Base-by-base conservation (phyloP, 2,329 filamentous ascomycete genomes). In the Eutypella sp. region DNA sequence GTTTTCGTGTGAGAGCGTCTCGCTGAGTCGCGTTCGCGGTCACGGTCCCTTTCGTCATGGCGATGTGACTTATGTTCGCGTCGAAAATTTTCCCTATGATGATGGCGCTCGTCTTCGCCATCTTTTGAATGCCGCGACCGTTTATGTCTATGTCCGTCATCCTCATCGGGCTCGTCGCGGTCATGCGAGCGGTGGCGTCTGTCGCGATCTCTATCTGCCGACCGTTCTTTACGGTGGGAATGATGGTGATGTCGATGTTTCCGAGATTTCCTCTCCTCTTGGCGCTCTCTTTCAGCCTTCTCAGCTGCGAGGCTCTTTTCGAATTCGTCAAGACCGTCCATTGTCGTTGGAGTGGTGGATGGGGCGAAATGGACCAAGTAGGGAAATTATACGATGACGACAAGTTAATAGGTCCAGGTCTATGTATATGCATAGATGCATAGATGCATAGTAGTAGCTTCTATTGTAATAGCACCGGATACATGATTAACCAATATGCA, bases 301-400 rank as follows among this genome's bases (percentile, higher is more conserved):
- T 80, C 82, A 38, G 82, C 77, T 1, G 84, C 85, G 11, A 95
- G 74, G 22, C 82, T 73, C 62, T 84, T 87, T 65, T 95, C 89
- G 48, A 95, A 95, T 47, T 91, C 87, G 41, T 77, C 77, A 9
- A 80, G 67, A n/a, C 75, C 69, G 52, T 76, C 73, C 75, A 78
- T 79, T 22, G 16, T 49, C 47, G 29, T 39, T 29, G n/a, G 18
- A 37, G 22, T 34, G 22, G n/a, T 22, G 18, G 11, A 4, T 16
- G 9, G 11, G 4, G 16, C 5, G 18, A 20, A 20, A 37, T 5
- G 11, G 18, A 29, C 13, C 13, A 29, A 8, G 13, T 29, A 13
- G 25, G 25, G 13, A 8, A 8, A 13, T 29, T 13, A 29, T 29
- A n/a, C 34, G 34, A 38, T 38, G 34, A 38, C 25, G 25, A 29